These are phyloP conservation scores for Kluyveromyces marxianus DNA, from an alignment of 1,139 yeast species.

Conservation along the genomic window DNA sequence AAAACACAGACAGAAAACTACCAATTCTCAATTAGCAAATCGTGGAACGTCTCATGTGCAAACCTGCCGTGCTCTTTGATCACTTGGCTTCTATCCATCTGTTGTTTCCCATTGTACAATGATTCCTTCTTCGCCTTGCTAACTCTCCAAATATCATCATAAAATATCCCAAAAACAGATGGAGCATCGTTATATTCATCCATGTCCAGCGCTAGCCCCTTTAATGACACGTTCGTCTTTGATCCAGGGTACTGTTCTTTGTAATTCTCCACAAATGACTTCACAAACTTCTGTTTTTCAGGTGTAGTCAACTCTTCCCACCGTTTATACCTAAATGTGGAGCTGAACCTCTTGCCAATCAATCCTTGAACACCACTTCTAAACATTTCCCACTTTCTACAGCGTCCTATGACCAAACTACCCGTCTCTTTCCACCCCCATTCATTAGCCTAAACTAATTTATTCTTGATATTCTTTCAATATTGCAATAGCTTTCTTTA, in stretches of 20 bases:
- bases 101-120: slow-evolving; percentile 4
- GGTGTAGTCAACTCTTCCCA: slow-evolving; percentile 21
- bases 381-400: background rate
- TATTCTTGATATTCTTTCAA: too few species aligned
- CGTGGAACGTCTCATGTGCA: slow-evolving; percentile 11
- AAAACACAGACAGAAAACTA: background rate
- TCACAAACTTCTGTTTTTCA: slow-evolving; percentile 24
- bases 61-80: slow-evolving; percentile 9
- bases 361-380: background rate
- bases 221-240: slow-evolving; percentile 25
- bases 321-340: slow-evolving; percentile 13
- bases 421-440: too few species aligned
- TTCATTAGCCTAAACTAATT: too few species aligned
- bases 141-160: slow-evolving; percentile 23
- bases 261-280: slow-evolving; percentile 22
- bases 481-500: too few species aligned
- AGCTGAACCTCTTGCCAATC: background rate
- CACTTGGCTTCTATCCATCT: slow-evolving; percentile 1
- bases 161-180: slow-evolving; percentile 27
- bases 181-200: slow-evolving; percentile 24
- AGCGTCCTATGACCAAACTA: too few species aligned
- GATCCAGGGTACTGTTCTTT: slow-evolving; percentile 25
- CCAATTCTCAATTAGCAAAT: slow-evolving; percentile 8
- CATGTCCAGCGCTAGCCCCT: slow-evolving; percentile 20
- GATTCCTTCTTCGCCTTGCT: slow-evolving; percentile 5